Conservation (phyloP, 2,329 filamentous ascomycete species). For the Penicillium nordicum region DNA sequence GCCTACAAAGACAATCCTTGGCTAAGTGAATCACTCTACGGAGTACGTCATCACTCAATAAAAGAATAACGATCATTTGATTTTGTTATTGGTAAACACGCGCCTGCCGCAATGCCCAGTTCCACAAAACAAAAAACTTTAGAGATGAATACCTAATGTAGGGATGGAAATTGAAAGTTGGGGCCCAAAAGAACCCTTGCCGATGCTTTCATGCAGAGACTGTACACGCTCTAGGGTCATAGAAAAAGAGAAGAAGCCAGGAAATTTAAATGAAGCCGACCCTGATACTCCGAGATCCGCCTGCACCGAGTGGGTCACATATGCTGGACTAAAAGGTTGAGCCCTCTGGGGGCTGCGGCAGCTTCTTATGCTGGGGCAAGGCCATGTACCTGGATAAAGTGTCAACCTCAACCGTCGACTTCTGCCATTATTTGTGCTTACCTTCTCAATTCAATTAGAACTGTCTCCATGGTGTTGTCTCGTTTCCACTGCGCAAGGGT, state of each 20-base stretch:
- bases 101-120: constrained; percentile 7
- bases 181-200: constrained; percentile 28
- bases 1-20: too few relatives aligned
- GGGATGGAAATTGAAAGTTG: constrained; percentile 18
- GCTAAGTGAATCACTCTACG: background rate
- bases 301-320: constrained; percentile 19
- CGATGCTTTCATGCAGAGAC: constrained; percentile 39
- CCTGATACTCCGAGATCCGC: constrained; percentile 30
- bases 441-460: constrained; percentile 81
- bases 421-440: constrained; percentile 34
- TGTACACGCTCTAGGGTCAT: constrained; percentile 36
- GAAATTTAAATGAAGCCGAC: constrained; percentile 26
- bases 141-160: constrained; percentile 11
- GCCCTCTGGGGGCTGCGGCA: constrained; percentile 88
- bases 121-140: background rate
- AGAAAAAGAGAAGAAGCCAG: constrained; percentile 22
- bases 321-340: constrained; percentile 52
- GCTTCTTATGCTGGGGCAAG: constrained; percentile 84
- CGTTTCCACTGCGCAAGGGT: constrained; percentile 88
- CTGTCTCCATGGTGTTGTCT: constrained; percentile 92
- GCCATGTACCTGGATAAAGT: constrained; percentile 75
- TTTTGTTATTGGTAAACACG: background rate
- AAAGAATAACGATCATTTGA: background rate
- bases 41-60: background rate
- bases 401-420: constrained; percentile 22